phyloP scores from a whole-genome alignment of 345 rosid genomes.

The Mangifera indica region DNA sequence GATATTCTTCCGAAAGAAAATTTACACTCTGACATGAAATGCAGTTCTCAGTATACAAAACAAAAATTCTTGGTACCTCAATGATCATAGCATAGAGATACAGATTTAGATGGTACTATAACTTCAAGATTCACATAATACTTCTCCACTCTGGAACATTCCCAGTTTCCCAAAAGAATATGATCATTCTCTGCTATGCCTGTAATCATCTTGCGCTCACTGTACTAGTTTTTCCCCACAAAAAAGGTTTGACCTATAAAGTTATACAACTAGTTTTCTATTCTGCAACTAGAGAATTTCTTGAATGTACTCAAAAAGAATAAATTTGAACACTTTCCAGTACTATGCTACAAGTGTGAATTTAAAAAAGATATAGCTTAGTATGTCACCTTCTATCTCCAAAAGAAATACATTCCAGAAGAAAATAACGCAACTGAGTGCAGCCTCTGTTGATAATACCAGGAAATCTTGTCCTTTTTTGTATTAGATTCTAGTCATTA shows the following conservation, averaged over 20 bases:
- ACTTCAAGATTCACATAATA: neutral
- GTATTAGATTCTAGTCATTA: constrained; percentile 55
- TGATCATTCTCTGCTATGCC: neutral
- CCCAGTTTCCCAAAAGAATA: neutral
- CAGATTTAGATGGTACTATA: neutral
- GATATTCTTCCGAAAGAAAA: constrained; percentile 24
- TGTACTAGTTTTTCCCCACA: constrained; percentile 11
- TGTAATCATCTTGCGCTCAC: constrained; percentile 16
- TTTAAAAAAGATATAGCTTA: constrained; percentile 32
- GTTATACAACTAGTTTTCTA: constrained; percentile 32
- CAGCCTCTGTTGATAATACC: constrained; percentile 19
- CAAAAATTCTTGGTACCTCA: constrained; percentile 2
- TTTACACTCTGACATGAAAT: constrained; percentile 25
- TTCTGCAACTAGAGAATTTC: constrained; percentile 29
- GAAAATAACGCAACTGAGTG: constrained; percentile 31
- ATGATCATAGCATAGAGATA: constrained; percentile 9
- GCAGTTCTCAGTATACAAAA: constrained; percentile 14
- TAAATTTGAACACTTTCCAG: constrained; percentile 37
- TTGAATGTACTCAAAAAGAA: constrained; percentile 44
- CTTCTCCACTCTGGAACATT: neutral
- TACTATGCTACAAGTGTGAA: constrained; percentile 25
- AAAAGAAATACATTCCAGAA: constrained; percentile 31
- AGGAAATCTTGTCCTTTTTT: constrained; percentile 16
- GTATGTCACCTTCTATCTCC: constrained; percentile 22
- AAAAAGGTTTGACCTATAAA: constrained; percentile 23